Evolutionary conservation across 441 rosid genomes (phyloP), one percentile per base, ranked within the genome.

Genomic region (Adansonia rubrostipa): DNA sequence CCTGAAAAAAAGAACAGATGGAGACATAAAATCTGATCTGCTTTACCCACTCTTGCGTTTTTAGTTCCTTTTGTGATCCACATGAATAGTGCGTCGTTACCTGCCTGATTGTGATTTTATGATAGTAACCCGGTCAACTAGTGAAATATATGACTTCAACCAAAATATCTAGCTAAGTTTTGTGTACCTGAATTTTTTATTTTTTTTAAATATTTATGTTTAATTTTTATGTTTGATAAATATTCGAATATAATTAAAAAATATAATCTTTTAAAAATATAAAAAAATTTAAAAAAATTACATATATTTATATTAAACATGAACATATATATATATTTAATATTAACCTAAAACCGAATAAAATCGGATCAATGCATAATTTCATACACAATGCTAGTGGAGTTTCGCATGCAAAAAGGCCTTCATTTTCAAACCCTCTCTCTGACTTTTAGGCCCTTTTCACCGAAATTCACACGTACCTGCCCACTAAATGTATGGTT

Each of bases 401-500:
- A 54, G 28, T 4, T 71, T 33, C 75, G 36, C 33, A 33, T 53
- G 75, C 48, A 9, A 9, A 33, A 36, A n/a, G 47, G 60, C 28
- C 47, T 53, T 47, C 8, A 9, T 28, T 71, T 71, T 71, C 74
- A 71, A 71, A 53, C 75, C 75, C 36, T 53, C 75, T 50, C 20
- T 24, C 24, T 53, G 62, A 71, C 61, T 4, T 71, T 71, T 15
- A 9, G 58, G 15, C 1, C 11, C 6, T n/a, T n/a, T 51, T 9
- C 75, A 54, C 63, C 75, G 28, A 71, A 53, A n/a, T 71, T 28
- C 75, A 53, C 54, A 51, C 57, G 15, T 51, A 71, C 61, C 74
- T 64, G 44, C 75, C 48, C 75, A 53, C 15, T 71, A 15, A 71
- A 45, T 5, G 28, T 14, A 33, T 47, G 57, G 2, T 53, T 53